These are phyloP conservation scores for Cytospora piceicola DNA, from an alignment of 2,329 filamentous ascomycete species.

Conservation along the genomic window DNA sequence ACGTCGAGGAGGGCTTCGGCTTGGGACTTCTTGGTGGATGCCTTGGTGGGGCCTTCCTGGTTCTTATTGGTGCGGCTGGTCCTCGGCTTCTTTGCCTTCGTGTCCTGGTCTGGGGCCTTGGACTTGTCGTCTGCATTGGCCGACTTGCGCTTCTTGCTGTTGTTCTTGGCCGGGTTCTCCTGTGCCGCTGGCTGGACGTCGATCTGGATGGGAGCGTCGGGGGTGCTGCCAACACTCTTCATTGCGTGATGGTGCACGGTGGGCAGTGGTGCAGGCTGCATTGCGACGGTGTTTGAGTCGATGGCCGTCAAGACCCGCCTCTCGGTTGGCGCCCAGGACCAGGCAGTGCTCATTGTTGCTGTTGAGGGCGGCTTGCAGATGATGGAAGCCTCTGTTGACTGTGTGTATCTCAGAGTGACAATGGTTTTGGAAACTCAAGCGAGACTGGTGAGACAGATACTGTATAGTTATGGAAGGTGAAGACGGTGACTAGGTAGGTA, in stretches of 20 bases:
- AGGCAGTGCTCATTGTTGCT: background rate
- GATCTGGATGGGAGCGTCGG: background rate
- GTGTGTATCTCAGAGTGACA: background rate
- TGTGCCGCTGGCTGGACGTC: background rate
- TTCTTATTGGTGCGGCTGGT: background rate
- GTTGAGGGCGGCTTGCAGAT: background rate
- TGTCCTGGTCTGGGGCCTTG: background rate
- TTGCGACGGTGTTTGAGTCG: background rate
- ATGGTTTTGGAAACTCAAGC: background rate
- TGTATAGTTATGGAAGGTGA: background rate
- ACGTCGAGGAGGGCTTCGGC: constrained; percentile 32
- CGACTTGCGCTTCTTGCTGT: background rate
- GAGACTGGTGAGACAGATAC: background rate
- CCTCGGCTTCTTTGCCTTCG: background rate
- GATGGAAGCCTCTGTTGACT: background rate
- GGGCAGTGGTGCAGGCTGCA: background rate
- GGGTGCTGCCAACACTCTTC: background rate
- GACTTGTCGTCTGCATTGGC: background rate
- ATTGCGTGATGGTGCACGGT: background rate
- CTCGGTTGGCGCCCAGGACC: background rate
- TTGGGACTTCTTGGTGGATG: background rate
- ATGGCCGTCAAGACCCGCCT: background rate
- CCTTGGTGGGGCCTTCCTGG: background rate
- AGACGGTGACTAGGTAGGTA: too few relatives aligned
- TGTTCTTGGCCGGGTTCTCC: background rate